A percentile compares a stretch with the other conserved stretches of the same genome.
Evolutionary conservation across 306 rosid species (phyloP).

Genomic region (Vigna radiata): DNA sequence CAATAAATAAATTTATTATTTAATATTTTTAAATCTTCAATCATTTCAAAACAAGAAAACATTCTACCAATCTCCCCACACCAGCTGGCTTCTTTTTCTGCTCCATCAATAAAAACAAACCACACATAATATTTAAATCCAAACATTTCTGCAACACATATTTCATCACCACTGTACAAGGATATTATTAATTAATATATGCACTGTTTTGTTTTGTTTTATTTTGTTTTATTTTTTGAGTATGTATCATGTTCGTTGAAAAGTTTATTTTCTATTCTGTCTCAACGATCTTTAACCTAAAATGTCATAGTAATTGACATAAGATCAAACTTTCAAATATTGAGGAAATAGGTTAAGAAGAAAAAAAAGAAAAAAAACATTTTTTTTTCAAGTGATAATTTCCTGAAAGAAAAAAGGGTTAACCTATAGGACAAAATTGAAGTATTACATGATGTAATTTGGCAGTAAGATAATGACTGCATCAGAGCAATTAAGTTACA

Average conservation of each 20-base stretch:
- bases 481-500: too few species aligned
- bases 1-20: too few species aligned
- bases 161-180: not conserved
- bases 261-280: not conserved
- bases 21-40: not conserved
- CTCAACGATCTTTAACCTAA: not conserved
- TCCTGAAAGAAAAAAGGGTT: too few species aligned
- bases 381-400: too few species aligned
- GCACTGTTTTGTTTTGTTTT: too few species aligned
- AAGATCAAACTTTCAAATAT: too few species aligned
- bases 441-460: too few species aligned
- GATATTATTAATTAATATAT: not conserved
- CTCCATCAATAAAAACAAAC: not conserved
- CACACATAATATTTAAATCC: not conserved
- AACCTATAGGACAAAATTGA: too few species aligned
- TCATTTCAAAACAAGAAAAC: not conserved
- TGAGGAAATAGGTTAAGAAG: too few species aligned
- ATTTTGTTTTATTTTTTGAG: not conserved
- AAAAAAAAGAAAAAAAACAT: too few species aligned
- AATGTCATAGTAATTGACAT: not conserved
- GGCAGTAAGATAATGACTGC: too few species aligned
- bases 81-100: slow-evolving; percentile 26
- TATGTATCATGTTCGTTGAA: not conserved
- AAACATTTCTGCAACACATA: slow-evolving; percentile 12
- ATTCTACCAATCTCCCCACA: slow-evolving; percentile 2